Conservation (phyloP, 192 early-diverging fungal genomes). For the Physocladia obscura region DNA sequence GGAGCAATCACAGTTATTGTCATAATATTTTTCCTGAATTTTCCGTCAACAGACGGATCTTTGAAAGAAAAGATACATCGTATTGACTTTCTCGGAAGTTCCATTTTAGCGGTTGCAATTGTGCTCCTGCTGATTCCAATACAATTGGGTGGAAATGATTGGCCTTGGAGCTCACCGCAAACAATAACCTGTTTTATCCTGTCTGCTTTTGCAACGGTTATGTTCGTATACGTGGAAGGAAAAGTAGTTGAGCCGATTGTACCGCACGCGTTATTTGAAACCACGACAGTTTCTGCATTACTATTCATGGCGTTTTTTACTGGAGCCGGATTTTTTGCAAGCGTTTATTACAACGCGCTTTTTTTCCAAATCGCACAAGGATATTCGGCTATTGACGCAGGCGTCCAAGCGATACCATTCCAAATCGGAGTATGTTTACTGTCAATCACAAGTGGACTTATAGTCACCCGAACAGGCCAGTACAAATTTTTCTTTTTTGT, state of each 20-base stretch:
- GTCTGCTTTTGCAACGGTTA: conserved; percentile 52
- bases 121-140: conserved; percentile 62
- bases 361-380: conserved; percentile 81
- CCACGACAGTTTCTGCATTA: conserved; percentile 33
- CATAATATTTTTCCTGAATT: conserved; percentile 53
- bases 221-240: conserved; percentile 63
- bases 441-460: conserved; percentile 6
- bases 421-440: conserved; percentile 52
- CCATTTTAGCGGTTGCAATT: conserved; percentile 46
- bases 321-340: conserved; percentile 30
- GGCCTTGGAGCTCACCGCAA: conserved; percentile 55
- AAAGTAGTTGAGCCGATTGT: conserved; percentile 68
- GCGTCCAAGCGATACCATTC: conserved; percentile 70
- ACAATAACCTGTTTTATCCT: conserved; percentile 65
- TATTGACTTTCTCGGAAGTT: conserved; percentile 63
- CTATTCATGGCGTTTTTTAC: conserved; percentile 28
- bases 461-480: conserved; percentile 16
- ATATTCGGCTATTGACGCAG: conserved; percentile 66
- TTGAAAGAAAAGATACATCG: conserved; percentile 50
- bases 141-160: conserved; percentile 67
- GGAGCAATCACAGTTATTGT: conserved; percentile 59
- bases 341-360: conserved; percentile 70
- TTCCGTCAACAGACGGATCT: conserved; percentile 48
- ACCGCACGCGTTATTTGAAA: conserved; percentile 54
- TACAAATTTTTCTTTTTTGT: conserved; percentile 34